A percentile compares a stretch with the other conserved stretches of the same genome.
phyloP scores from a whole-genome alignment of 441 rosid genomes.

The Syzygium syzygioides region DNA sequence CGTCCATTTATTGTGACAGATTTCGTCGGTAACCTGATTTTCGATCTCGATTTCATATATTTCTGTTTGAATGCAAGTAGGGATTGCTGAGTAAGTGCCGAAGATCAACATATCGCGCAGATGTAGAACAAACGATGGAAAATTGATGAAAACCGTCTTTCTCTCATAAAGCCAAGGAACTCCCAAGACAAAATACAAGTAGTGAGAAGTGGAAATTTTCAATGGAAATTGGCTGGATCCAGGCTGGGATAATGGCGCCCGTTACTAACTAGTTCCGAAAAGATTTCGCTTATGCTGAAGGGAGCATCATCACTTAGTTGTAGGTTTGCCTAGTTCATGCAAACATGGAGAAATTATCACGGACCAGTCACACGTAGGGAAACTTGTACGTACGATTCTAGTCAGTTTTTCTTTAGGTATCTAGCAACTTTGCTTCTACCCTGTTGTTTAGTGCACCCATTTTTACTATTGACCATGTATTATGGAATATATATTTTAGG shows the following conservation, averaged over 20 bases:
- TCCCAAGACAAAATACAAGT: not conserved
- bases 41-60: not conserved
- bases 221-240: not conserved
- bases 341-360: constrained; percentile 2
- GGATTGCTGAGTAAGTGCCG: not conserved
- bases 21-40: not conserved
- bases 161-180: not conserved
- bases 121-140: not conserved
- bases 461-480: not conserved
- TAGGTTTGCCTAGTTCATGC: not conserved
- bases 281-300: not conserved
- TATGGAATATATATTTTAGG: not conserved
- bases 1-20: not conserved
- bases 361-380: not conserved
- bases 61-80: not conserved
- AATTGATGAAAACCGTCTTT: not conserved
- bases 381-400: not conserved
- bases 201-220: not conserved
- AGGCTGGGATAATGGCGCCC: not conserved
- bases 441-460: not conserved
- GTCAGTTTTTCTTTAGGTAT: not conserved
- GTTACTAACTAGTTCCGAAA: not conserved
- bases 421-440: not conserved
- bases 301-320: not conserved
- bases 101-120: not conserved